Evolutionary conservation across 768 basidiomycete species (phyloP), one percentile per base, ranked within the genome.

Genomic region (Phylloporus arenicola): DNA sequence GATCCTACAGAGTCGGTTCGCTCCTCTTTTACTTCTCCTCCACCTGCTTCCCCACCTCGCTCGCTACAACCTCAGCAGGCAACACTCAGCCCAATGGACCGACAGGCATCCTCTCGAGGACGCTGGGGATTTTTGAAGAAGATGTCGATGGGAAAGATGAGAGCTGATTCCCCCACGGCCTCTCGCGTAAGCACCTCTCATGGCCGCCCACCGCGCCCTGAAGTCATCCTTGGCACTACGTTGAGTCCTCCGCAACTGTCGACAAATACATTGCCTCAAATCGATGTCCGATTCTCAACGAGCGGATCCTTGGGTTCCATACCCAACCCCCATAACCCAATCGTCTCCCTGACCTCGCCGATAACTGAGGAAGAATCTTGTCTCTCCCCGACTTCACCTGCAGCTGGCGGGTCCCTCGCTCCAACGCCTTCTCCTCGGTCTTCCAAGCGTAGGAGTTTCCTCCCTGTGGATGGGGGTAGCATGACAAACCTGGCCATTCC

Each of bases 61-160:
- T 30, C 19, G 16, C 19, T 19, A 27, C 54, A 53, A 20, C 35
- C 14, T 47, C 59, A 55, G 37, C 61, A 57, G 30, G 55, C 22
- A 17, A 53, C 48, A 5, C 54, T 60, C 4, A 57, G 62, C 30
- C 64, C 64, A 17, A 35, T 45, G 43, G 69, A 70, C 20, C 58
- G 59, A 2, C 67, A 57, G 47, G 39, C 44, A 20, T 19, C 47
- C 27, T 49, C 64, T 34, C 65, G 69, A 66, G 83, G 84, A 47
- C 84, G 89, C 49, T 95, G 94, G 93, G 92, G 93, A 4, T 95
- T 97, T 72, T 73, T 97, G 52, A 92, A 93, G 73, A 97, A 97
- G 72, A 96, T 97, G 92, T 95, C 92, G 6, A 95, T 94, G 91
- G 86, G 92, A 13, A 91, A 88, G 68, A 86, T 95, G 73, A 82